A percentile compares a stretch with the other conserved stretches of the same genome.
Evolutionary conservation across 1,284 basidiomycete genomes (phyloP).

Genomic region (Tilletiopsis washingtonensis): DNA sequence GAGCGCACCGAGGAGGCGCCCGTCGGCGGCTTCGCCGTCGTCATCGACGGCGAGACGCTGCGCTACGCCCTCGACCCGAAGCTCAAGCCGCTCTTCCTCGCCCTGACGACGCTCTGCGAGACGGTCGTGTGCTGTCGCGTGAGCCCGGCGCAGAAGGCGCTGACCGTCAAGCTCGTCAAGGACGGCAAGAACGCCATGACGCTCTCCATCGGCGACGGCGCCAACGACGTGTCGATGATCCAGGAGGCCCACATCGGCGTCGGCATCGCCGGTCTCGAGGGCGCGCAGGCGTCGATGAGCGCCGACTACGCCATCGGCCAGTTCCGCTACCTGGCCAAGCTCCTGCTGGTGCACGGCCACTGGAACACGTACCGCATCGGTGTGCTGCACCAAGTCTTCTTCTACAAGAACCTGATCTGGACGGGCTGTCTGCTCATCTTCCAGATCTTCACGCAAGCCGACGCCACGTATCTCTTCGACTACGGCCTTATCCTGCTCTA

Average conservation of each 20-base stretch:
- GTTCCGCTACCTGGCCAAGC: constrained; percentile 81
- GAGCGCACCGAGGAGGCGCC: constrained; percentile 6
- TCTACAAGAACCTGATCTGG: constrained; percentile 65
- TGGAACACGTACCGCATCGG: constrained; percentile 94
- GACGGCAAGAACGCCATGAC: constrained; percentile 94
- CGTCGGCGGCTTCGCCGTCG: constrained; percentile 68
- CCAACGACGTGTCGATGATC: constrained; percentile 94
- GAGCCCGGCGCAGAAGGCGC: constrained; percentile 88
- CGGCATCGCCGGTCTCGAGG: constrained; percentile 86
- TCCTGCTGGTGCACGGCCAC: constrained; percentile 86
- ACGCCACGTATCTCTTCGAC: constrained; percentile 89
- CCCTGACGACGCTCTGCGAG: constrained; percentile 87
- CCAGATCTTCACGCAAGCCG: constrained; percentile 80
- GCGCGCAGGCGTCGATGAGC: constrained; percentile 96
- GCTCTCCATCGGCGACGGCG: constrained; percentile 89
- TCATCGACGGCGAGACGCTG: constrained; percentile 92
- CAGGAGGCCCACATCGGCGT: constrained; percentile 96
- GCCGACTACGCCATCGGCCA: constrained; percentile 97
- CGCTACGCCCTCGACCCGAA: constrained; percentile 68
- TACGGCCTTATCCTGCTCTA: constrained; percentile 60
- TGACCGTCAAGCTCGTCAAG: constrained; percentile 90
- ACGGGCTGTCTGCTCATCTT: constrained; percentile 91
- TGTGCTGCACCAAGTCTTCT: constrained; percentile 63
- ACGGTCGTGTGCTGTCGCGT: constrained; percentile 97
- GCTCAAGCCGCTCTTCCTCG: constrained; percentile 78